Evolutionary conservation across 192 early-diverging fungal genomes (phyloP), one percentile per base, ranked within the genome.

Genomic region (Dissophora globulifera): DNA sequence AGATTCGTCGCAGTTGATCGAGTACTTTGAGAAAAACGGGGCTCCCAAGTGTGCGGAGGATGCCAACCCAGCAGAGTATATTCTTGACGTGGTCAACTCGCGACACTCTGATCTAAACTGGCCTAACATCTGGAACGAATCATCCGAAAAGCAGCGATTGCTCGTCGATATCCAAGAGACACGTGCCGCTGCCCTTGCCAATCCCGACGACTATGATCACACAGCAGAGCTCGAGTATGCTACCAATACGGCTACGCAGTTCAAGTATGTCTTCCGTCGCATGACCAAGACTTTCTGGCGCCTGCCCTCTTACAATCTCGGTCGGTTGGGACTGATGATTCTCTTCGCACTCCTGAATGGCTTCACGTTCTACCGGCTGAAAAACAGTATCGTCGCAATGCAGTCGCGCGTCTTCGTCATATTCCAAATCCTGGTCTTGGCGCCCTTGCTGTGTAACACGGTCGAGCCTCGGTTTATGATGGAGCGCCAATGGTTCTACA

Each of bases 51-150:
- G 91, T 59, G 81, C 85, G 11, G 78, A 83, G 3, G 67, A 78
- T 3, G 94, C 85, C 35, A 94, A 95, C 58, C 91, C 91, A 13
- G 94, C 94, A 64, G 94, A 95, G 78, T 94, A 94, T 75, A 93
- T 95, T 33, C 76, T 95, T n/a, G 91, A 95, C 50, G 89, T 88
- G 17, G 89, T 95, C 43, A 91, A 91, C 57, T 86, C 88, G 47
- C 81, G 86, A 27, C 80, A 76, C 22, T 78, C 74, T 2, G 59
- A 66, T 2, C 78, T 86, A 27, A 88, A 93, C 59, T 95, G 93
- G 94, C 83, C 90, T 40, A 81, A 91, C 29, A 58, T 87, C n/a
- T 95, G 94, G 94, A 62, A 67, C 26, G 53, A 79, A n/a, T 92
- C 90, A 7, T 50, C 79, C 0, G 85, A 92, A 67, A 68, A 67